Conservation (phyloP, 805 yeast genomes). For the Kuraishia capsulata region DNA sequence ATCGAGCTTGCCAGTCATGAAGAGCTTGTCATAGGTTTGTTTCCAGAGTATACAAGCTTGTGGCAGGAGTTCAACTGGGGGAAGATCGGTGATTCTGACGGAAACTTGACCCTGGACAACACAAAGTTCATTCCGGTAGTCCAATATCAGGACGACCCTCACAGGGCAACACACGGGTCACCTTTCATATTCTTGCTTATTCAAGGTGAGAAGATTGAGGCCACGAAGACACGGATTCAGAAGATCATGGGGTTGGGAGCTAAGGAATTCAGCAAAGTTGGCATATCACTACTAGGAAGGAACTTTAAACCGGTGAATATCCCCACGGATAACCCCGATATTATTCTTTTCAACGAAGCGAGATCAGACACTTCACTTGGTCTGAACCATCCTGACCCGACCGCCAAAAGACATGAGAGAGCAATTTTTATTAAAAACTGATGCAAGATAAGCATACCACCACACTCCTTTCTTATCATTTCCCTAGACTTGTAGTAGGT, state of each 20-base stretch:
- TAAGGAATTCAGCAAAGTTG: slow-evolving; percentile 70
- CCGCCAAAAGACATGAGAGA: slow-evolving; percentile 49
- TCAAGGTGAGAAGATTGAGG: slow-evolving; percentile 55
- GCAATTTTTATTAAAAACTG: slow-evolving; percentile 48
- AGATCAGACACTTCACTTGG: slow-evolving; percentile 50
- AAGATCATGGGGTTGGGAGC: slow-evolving; percentile 66
- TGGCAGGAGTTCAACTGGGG: slow-evolving; percentile 12
- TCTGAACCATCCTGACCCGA: slow-evolving; percentile 82
- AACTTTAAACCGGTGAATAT: slow-evolving; percentile 26
- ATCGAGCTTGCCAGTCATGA: slow-evolving; percentile 26
- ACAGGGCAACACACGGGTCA: slow-evolving; percentile 60
- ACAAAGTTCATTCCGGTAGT: slow-evolving; percentile 52
- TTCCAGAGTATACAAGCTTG: slow-evolving; percentile 29
- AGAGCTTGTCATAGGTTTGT: slow-evolving; percentile 35
- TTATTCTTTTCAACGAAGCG: slow-evolving; percentile 47
- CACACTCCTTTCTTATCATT: background rate
- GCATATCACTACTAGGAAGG: slow-evolving; percentile 46
- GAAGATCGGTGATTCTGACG: slow-evolving; percentile 6
- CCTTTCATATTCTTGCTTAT: slow-evolving; percentile 73
- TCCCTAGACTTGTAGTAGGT: too few relatives aligned
- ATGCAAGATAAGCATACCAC: background rate
- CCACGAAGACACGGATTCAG: slow-evolving; percentile 60
- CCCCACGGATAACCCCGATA: slow-evolving; percentile 44
- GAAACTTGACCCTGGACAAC: slow-evolving; percentile 3
- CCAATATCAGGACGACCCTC: slow-evolving; percentile 68